These are phyloP conservation scores for Nitzschia sp. DNA, from an alignment of 108 stramenopile species.

Conservation along the genomic window DNA sequence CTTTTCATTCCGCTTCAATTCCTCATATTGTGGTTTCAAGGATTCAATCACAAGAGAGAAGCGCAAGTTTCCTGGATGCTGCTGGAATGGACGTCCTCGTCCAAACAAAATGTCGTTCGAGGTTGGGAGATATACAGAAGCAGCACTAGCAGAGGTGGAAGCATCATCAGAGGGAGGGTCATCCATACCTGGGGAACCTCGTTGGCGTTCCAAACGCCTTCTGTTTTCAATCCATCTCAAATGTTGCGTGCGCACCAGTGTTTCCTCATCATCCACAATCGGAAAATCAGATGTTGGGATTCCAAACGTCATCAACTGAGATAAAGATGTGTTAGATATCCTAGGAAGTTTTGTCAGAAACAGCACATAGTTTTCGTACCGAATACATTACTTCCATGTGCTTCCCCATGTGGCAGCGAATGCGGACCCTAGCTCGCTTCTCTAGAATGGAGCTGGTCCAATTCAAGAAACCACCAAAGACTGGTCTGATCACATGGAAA, in stretches of 20 bases:
- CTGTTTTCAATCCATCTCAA: constrained; percentile 8
- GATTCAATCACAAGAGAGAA: constrained; percentile 3
- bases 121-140: constrained; percentile 1
- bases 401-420: not conserved
- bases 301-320: not conserved
- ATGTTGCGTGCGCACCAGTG: not conserved
- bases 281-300: constrained; percentile 11
- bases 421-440: not conserved
- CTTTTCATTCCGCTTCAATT: not conserved
- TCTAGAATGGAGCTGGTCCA: constrained; percentile 5
- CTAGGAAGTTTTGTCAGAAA: not conserved
- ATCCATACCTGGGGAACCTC: constrained; percentile 15
- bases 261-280: not conserved
- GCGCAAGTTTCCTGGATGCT: constrained; percentile 25
- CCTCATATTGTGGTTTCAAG: not conserved
- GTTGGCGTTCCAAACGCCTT: not conserved
- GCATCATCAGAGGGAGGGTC: not conserved
- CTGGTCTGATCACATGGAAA: not conserved
- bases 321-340: not conserved
- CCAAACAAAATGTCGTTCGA: constrained; percentile 26
- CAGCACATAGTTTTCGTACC: not conserved
- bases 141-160: not conserved
- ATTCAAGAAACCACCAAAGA: not conserved
- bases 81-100: constrained; percentile 22
- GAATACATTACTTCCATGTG: constrained; percentile 7